phyloP scores from a whole-genome alignment of 2,329 filamentous ascomycete species.

The Beauveria pseudobassiana region DNA sequence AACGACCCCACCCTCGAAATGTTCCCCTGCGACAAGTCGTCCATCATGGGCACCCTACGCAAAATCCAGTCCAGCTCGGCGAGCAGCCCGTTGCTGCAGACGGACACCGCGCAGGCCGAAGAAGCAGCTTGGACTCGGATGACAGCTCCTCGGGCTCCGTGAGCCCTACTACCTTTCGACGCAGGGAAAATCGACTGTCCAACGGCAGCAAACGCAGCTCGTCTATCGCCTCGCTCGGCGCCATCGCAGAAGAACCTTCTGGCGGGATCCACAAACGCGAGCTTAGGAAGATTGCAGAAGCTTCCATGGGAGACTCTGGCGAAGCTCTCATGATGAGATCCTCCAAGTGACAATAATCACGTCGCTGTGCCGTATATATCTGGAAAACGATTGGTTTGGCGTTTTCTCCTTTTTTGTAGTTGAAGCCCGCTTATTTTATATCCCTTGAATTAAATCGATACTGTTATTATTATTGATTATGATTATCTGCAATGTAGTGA shows the following conservation, averaged over 20 bases:
- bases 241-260: constrained; percentile 38
- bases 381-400: not conserved
- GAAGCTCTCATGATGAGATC: constrained; percentile 10
- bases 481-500: not conserved
- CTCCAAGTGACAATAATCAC: not conserved
- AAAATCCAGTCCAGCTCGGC: constrained; percentile 37
- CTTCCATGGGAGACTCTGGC: not conserved
- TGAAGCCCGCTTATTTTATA: constrained; percentile 5
- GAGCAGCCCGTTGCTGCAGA: constrained; percentile 32
- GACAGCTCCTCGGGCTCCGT: constrained; percentile 31
- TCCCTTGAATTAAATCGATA: constrained; percentile 6
- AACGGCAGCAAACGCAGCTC: constrained; percentile 28
- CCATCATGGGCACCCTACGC: constrained; percentile 38
- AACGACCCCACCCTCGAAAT: constrained; percentile 41
- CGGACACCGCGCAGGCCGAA: not conserved
- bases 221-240: constrained; percentile 34
- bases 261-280: not conserved
- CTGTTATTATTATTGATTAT: not conserved
- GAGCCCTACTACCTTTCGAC: constrained; percentile 26
- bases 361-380: not conserved
- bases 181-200: constrained; percentile 25
- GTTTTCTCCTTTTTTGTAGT: not conserved
- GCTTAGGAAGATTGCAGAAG: not conserved
- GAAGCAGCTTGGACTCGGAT: constrained; percentile 29
- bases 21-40: constrained; percentile 38